A percentile compares a stretch with the other conserved stretches of the same genome.
Conservation (phyloP, 1,139 yeast species). For the Pichia sp. region DNA sequence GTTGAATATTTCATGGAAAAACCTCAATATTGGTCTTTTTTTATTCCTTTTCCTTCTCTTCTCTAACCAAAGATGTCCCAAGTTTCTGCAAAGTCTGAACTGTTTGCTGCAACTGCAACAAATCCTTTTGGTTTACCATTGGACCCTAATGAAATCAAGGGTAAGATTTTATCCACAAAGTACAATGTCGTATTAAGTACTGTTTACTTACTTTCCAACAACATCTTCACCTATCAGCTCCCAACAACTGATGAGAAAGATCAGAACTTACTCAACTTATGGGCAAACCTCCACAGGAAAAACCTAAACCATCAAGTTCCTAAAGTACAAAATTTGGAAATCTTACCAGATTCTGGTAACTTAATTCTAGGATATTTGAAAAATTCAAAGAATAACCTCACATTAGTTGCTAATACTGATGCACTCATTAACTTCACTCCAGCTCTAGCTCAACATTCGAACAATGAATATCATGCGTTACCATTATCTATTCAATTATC, state of each 20-base stretch:
- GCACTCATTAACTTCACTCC: conserved; percentile 65
- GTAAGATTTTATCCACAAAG: conserved; percentile 54
- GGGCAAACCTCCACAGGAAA: conserved; percentile 50
- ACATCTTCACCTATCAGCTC: conserved; percentile 64
- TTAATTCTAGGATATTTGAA: conserved; percentile 68
- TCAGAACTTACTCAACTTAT: conserved; percentile 52
- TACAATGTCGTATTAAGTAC: conserved; percentile 57
- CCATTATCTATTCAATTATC: conserved; percentile 69
- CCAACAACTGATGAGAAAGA: conserved; percentile 31
- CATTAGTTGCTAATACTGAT: conserved; percentile 59
- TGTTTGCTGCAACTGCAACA: conserved; percentile 31
- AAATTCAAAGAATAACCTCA: conserved; percentile 28
- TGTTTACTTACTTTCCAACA: conserved; percentile 52
- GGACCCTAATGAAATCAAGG: conserved; percentile 48
- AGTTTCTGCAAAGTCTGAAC: conserved; percentile 17
- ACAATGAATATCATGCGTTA: conserved; percentile 36
- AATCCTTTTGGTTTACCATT: conserved; percentile 54
- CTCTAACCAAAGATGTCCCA: conserved; percentile 9
- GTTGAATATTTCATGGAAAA: conserved; percentile 11
- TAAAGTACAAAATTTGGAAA: conserved; percentile 53
- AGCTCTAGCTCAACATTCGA: conserved; percentile 31
- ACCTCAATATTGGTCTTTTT: not conserved
- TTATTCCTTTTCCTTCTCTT: not conserved
- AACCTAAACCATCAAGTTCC: conserved; percentile 56
- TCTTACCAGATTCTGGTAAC: conserved; percentile 80